phyloP scores from a whole-genome alignment of 441 rosid genomes.

The Populus hybrid region DNA sequence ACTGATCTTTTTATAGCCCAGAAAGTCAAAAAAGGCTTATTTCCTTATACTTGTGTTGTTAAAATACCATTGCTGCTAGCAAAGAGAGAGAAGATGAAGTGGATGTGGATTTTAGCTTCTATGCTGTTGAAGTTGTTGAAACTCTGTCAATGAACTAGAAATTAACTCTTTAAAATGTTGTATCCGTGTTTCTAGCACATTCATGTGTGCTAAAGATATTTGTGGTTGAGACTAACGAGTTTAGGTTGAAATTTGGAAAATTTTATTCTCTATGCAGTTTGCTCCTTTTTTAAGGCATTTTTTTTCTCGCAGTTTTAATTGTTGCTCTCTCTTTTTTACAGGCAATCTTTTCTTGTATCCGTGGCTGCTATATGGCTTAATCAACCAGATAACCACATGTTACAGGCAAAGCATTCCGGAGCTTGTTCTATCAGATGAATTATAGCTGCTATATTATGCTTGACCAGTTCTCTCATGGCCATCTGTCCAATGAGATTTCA shows the following conservation, averaged over 20 bases:
- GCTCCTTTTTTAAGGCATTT: neutral
- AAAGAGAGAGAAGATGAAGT: neutral
- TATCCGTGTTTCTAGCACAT: neutral
- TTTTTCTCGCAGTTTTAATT: conserved; percentile 4
- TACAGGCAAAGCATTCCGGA: conserved; percentile 30
- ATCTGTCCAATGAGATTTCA: conserved; percentile 49
- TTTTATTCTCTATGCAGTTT: neutral
- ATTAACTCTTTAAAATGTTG: neutral
- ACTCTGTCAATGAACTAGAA: neutral
- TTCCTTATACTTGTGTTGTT: neutral
- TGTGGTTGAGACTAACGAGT: neutral
- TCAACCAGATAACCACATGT: conserved; percentile 40
- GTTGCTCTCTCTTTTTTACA: conserved; percentile 14
- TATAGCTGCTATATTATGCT: conserved; percentile 46
- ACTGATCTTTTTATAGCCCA: neutral
- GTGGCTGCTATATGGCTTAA: conserved; percentile 28
- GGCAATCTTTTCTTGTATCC: conserved; percentile 22
- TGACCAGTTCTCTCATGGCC: conserved; percentile 73
- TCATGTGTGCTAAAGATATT: neutral
- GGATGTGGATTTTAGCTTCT: neutral
- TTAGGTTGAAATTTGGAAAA: neutral
- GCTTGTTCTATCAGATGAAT: conserved; percentile 66
- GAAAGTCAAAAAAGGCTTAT: neutral
- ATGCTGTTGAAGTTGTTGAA: neutral
- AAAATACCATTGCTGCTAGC: neutral